Evolutionary conservation across 2,329 filamentous ascomycete species (phyloP), one percentile per base, ranked within the genome.

Genomic region (Blastomyces silverae): DNA sequence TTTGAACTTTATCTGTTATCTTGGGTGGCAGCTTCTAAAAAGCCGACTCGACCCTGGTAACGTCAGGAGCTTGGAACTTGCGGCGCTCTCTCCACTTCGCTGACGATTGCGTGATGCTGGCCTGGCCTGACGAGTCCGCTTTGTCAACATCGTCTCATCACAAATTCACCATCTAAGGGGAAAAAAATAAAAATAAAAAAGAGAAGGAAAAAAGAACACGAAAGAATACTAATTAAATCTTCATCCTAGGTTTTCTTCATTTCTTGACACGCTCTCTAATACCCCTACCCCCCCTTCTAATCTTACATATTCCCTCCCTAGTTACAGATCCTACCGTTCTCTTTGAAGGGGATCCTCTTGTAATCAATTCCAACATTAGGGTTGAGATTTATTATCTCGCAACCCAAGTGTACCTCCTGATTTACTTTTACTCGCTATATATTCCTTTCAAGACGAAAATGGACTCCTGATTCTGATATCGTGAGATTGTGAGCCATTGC

Each of bases 21-120:
- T 28, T 37, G 17, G 31, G 31, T 7, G 17, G 17, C 17, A 37
- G 31, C 39, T 46, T 46, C 39, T n/a, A 48, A 61, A 46, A 46
- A 13, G 3, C 11, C 7, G 7, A 7, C 20, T 48, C 22, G 42
- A 31, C 42, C 58, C 58, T 48, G 22, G 58, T 46, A 44, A 20
- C 42, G 13, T 15, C 20, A 6, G 28, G 58, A 48, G 58, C 58
- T 48, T 48, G 58, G 39, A 28, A 61, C 31, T 55, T 25, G 37
- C 22, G 25, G 50, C 20, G 17, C 46, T n/a, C 61, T 57, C 61
- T 57, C 50, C 61, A 63, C 61, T 28, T 17, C 17, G 50, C 50
- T 57, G 61, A 34, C 61, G 61, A 63, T 63, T 63, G 61, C 61
- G 61, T 63, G 61, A 63, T 63, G 52, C 50, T 25, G 11, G 1